phyloP scores from a whole-genome alignment of 1,284 basidiomycete species.

The Pisolithus thermaeus region DNA sequence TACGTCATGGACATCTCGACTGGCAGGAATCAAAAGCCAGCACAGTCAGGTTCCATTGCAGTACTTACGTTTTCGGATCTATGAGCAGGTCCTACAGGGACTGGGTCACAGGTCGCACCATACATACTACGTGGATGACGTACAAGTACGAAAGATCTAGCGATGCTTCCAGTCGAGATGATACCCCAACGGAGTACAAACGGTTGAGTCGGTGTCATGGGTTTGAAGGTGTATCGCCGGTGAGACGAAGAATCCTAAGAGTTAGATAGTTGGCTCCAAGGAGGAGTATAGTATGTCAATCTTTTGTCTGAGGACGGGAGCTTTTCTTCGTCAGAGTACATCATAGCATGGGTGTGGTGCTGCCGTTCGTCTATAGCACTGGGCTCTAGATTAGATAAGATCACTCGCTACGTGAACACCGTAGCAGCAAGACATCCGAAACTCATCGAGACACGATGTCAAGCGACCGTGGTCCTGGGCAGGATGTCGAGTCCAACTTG shows the following conservation, averaged over 20 bases:
- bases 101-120: not conserved
- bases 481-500: constrained; percentile 30
- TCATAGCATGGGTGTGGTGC: too few relatives aligned
- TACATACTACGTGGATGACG: not conserved
- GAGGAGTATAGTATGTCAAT: too few relatives aligned
- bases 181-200: constrained; percentile 51
- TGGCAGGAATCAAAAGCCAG: constrained; percentile 21
- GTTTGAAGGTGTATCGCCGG: not conserved
- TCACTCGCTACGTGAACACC: not conserved
- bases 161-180: constrained; percentile 47
- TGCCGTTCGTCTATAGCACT: too few relatives aligned
- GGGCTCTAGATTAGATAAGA: not conserved
- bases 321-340: too few relatives aligned
- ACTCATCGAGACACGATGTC: constrained; percentile 21
- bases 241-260: constrained; percentile 1
- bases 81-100: constrained; percentile 38
- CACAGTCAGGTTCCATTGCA: not conserved
- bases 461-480: constrained; percentile 26
- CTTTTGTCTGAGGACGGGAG: too few relatives aligned
- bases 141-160: constrained; percentile 41
- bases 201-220: constrained; percentile 23
- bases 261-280: not conserved
- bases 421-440: not conserved
- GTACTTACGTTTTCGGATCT: constrained; percentile 43
- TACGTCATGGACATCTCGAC: constrained; percentile 69